Percentiles rank a stretch among this genome's conserved stretches.
Conservation (phyloP, 2,329 filamentous ascomycete genomes). For the Xylaria sp. region DNA sequence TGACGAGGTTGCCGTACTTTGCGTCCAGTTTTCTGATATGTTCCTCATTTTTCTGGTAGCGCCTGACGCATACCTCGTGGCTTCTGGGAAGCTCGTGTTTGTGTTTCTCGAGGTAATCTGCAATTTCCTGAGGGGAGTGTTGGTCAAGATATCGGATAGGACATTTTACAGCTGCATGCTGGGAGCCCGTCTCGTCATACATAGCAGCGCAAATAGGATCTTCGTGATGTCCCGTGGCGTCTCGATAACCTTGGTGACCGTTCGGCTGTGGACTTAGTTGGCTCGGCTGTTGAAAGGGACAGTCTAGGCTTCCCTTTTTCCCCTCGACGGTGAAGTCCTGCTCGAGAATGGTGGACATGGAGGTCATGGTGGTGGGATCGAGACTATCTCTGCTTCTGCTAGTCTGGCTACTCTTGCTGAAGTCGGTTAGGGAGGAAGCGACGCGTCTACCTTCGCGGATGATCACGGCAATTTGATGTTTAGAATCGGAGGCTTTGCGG, state of each 20-base stretch:
- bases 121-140: constrained; percentile 92
- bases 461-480: constrained; percentile 69
- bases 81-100: constrained; percentile 95
- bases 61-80: constrained; percentile 89
- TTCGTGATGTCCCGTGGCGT: constrained; percentile 56
- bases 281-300: constrained; percentile 73
- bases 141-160: constrained; percentile 93
- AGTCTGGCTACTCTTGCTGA: constrained; percentile 62
- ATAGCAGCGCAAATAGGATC: constrained; percentile 74
- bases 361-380: constrained; percentile 61
- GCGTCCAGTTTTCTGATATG: constrained; percentile 89
- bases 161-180: constrained; percentile 71
- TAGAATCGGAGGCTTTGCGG: constrained; percentile 57
- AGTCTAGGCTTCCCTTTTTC: constrained; percentile 79
- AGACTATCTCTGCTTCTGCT: constrained; percentile 61
- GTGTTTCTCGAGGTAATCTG: constrained; percentile 91
- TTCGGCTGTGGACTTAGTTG: constrained; percentile 52
- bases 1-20: constrained; percentile 91
- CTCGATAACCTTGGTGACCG: constrained; percentile 48
- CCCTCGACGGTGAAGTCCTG: constrained; percentile 91
- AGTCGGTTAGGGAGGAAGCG: constrained; percentile 60
- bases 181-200: constrained; percentile 68
- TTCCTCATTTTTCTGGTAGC: constrained; percentile 87
- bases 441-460: constrained; percentile 72
- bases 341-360: constrained; percentile 76